Base-by-base conservation (phyloP, 768 basidiomycete species). In the Serendipita vermifera region DNA sequence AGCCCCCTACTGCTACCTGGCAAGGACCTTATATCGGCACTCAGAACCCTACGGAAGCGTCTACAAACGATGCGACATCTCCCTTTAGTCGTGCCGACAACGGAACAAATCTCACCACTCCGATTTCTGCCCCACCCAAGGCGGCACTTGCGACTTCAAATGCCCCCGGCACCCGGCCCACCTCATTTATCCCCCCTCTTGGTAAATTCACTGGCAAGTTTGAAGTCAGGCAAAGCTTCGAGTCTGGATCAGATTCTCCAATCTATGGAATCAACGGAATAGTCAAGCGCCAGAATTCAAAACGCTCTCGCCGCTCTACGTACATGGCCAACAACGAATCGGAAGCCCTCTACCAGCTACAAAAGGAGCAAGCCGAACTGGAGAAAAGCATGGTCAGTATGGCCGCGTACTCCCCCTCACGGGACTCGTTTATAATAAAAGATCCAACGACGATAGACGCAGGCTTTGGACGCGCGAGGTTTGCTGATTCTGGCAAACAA, bases 191-290 rank as follows among this genome's bases (percentile, higher is more conserved):
- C n/a, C n/a, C n/a, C 32, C 9, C 46, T 15, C n/a, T 15, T 31
- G 46, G 46, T n/a, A 51, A 29, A 31, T 51, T 51, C 46, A n/a
- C n/a, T 11, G 46, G 46, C 15, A 7, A 15, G 27, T 20, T 51
- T n/a, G 46, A 51, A 31, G 15, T 51, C 24, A 22, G 46, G 7
- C 17, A 51, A 29, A 31, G 27, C 46, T 51, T 27, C 17, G 46
- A 51, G 5, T 51, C 46, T 15, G 46, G 32, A n/a, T 51, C 46
- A 15, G 46, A 51, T 31, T 51, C 46, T n/a, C 46, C 46, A 9
- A 29, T 51, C 22, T 51, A 51, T 51, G 46, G 46, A 7, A 51
- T 51, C 46, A 51, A 51, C 22, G 46, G 46, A 7, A 51, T 51
- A 22, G 32, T 51, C 27, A 22, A 29, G 29, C 11, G 46, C 9